phyloP scores from a whole-genome alignment of 2,329 filamentous ascomycete species.

The Alternaria infectoria region DNA sequence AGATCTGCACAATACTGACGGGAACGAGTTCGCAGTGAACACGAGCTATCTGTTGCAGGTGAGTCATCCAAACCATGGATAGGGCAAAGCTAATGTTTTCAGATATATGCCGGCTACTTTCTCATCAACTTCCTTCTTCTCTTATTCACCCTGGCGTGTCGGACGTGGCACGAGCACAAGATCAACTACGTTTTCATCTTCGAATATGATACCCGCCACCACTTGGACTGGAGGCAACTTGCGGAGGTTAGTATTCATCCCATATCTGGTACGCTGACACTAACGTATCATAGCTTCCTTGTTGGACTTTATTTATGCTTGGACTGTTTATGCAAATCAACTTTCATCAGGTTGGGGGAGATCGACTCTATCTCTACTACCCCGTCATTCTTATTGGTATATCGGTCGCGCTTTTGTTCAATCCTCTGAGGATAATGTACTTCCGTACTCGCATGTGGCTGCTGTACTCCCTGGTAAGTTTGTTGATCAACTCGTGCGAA shows the following conservation, averaged over 20 bases:
- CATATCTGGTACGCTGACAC: background rate
- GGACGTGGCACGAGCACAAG: constrained; percentile 80
- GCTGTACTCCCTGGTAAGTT: constrained; percentile 80
- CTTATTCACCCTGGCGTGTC: constrained; percentile 85
- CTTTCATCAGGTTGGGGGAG: constrained; percentile 72
- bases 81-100: constrained; percentile 29
- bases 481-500: background rate
- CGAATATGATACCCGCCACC: constrained; percentile 87
- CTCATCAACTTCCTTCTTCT: constrained; percentile 79
- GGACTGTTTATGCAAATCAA: constrained; percentile 90
- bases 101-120: constrained; percentile 94
- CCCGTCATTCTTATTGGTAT: constrained; percentile 79
- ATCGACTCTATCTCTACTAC: constrained; percentile 80
- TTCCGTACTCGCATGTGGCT: constrained; percentile 84
- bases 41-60: constrained; percentile 68
- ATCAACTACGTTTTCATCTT: constrained; percentile 98
- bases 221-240: constrained; percentile 88
- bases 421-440: constrained; percentile 77
- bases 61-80: constrained; percentile 61
- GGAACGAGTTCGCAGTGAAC: constrained; percentile 26
- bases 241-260: constrained; percentile 62
- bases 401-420: constrained; percentile 71
- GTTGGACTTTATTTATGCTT: constrained; percentile 76
- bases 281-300: constrained; percentile 67
- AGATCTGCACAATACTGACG: constrained; percentile 20